These are phyloP conservation scores for Litsea cubeba DNA, from an alignment of 164 flowering plant genomes.

Conservation along the genomic window DNA sequence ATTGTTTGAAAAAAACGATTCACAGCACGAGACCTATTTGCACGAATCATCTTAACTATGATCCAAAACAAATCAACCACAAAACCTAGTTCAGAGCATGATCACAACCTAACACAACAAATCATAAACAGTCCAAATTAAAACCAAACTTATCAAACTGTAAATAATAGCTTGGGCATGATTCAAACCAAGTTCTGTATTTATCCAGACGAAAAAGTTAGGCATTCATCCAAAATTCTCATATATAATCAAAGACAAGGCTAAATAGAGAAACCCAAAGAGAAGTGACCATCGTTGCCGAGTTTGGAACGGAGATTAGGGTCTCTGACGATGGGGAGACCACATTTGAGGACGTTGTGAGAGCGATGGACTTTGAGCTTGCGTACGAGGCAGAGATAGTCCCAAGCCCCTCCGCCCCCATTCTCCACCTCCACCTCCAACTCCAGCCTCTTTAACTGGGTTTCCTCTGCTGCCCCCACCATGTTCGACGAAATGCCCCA, in stretches of 20 bases:
- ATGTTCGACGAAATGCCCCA: constrained; percentile 23
- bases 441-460: constrained; percentile 60
- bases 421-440: constrained; percentile 85
- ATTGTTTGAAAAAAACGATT: no score
- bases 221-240: neutral
- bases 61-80: no score
- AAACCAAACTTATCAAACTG: neutral
- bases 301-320: no score
- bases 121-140: neutral
- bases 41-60: no score
- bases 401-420: constrained; percentile 98
- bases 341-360: constrained; percentile 76
- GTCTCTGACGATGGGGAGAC: constrained; percentile 60
- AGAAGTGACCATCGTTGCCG: no score
- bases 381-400: constrained; percentile 73
- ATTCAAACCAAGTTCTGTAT: no score
- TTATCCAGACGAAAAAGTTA: no score
- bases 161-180: no score
- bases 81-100: no score
- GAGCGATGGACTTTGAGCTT: constrained; percentile 90
- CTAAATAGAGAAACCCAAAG: neutral
- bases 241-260: neutral
- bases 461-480: constrained; percentile 81
- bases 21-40: no score
- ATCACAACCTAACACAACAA: no score